Base-by-base conservation (phyloP, 768 basidiomycete genomes). In the Floccularia luteovirens region DNA sequence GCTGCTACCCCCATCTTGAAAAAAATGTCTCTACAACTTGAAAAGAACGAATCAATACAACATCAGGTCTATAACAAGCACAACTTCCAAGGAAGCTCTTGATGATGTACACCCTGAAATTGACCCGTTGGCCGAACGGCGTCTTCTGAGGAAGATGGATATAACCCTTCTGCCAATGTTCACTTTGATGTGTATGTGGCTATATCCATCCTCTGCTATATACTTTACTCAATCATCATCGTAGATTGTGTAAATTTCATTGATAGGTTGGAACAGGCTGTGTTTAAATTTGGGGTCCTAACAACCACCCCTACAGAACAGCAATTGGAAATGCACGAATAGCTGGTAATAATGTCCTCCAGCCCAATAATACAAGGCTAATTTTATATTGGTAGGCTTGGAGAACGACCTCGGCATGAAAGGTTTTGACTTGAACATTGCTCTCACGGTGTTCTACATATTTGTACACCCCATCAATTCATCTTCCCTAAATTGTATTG, bases 351-450 rank as follows among this genome's bases (percentile, higher is more conserved):
- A 31, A 8, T 28, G 8, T 28, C 8, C 14, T 28, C 27, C 27
- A 28, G 8, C 14, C 14, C 10, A 28, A n/a, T 8, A 8, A 28
- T 28, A 8, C 27, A 28, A 14, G n/a, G n/a, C n/a, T n/a, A n/a
- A n/a, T n/a, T 28, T 8, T 28, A 14, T 8, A 14, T 8, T 28
- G 27, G 14, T 10, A 62, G 59, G 61, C 5, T 47, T 69, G 13
- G 65, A 67, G 43, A 61, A 60, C 31, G 66, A 70, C 36, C 56
- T 70, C 1, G 61, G 62, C 4, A 63, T 68, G 62, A 42, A 51
- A 10, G 66, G 66, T 1, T 58, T 56, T 24, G 65, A 70, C 47
- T 62, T 65, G 33, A 68, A 70, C 44, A 60, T 60, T 22, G 60
- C 63, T 2, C 44, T 70, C 13, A 69, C 67, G 0, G 44, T 65